Base-by-base conservation (phyloP, 495 filamentous ascomycete genomes). In the Poronia punctata region DNA sequence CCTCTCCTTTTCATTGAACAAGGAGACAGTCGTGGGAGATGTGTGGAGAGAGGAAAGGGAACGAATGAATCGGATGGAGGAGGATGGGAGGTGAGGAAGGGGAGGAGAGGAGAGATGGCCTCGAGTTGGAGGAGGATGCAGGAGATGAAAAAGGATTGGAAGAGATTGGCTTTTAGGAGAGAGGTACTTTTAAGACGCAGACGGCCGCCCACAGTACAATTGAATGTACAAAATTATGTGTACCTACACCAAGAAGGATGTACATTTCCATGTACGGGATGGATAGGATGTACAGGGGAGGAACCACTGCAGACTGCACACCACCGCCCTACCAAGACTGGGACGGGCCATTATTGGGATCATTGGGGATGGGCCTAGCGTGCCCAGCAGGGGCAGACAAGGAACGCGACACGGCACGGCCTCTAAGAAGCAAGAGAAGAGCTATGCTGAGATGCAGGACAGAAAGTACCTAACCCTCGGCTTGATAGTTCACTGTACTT, bases 1-100 rank as follows among this genome's bases (percentile, higher is more conserved):
- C 60, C 63, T 61, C 37, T 40, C 61, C 62, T 61, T 56, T 43
- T 61, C 62, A 66, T 61, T 64, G 61, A 53, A 46, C 50, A 59
- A 62, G 56, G 53, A 56, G 39, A 59, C 43, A 54, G 50, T 64
- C 57, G 54, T 58, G 52, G 48, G 53, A 55, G 44, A 31, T 50
- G 40, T 40, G 35, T 53, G 19, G 46, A 38, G 35, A 45, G 48
- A 35, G 29, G 42, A 44, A 46, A 53, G 49, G 58, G 60, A 70
- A 72, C 61, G 70, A 72, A 62, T 70, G 65, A 64, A 74, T 73
- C 71, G 71, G 71, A 70, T 70, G 62, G 65, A 64, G 61, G 66
- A 44, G 66, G 64, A 65, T 63, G 60, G 57, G 57, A 60, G 44
- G 42, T 32, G 36, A 43, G 33, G 62, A 70, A 71, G 63, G 59